These are phyloP conservation scores for Diospyros kaki DNA, from an alignment of 148 eudicot genomes.

Conservation along the genomic window DNA sequence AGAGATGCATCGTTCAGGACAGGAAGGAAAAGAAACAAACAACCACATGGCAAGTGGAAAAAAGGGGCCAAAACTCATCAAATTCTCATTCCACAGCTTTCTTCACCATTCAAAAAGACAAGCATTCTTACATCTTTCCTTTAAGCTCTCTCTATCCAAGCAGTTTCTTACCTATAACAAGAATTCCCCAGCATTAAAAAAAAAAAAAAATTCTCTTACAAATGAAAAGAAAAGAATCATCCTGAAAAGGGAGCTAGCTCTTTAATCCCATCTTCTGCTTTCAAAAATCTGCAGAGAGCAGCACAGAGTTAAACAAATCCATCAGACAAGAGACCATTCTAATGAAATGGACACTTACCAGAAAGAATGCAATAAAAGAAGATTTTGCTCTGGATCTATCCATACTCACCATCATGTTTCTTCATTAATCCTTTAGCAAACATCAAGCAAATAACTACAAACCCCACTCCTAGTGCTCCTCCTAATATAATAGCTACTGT, in stretches of 20 bases:
- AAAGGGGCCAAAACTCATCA: conserved; percentile 13
- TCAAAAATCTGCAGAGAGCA: conserved; percentile 62
- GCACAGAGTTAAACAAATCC: conserved; percentile 13
- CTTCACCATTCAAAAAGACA: conserved; percentile 15
- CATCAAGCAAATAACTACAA: conserved; percentile 67
- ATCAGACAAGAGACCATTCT: not conserved
- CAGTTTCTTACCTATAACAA: conserved; percentile 15
- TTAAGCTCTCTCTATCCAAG: conserved; percentile 9
- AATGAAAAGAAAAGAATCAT: conserved; percentile 25
- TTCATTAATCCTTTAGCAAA: conserved; percentile 62
- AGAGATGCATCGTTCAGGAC: conserved; percentile 14
- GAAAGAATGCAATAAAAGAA: too few relatives aligned
- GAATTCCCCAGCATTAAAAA: conserved; percentile 11
- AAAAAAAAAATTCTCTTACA: conserved; percentile 1
- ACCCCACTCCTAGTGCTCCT: conserved; percentile 89
- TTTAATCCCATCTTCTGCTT: conserved; percentile 26
- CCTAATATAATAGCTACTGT: conserved; percentile 96
- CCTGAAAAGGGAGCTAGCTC: conserved; percentile 27
- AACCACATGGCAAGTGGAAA: conserved; percentile 42
- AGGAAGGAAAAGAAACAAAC: conserved; percentile 27
- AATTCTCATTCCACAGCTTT: conserved; percentile 6
- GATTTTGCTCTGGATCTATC: not conserved
- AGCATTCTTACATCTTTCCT: conserved; percentile 4
- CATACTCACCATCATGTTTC: conserved; percentile 77
- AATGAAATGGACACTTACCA: not conserved